These are phyloP conservation scores for Penicillium sp. DNA, from an alignment of 2,329 filamentous ascomycete genomes.

Conservation along the genomic window DNA sequence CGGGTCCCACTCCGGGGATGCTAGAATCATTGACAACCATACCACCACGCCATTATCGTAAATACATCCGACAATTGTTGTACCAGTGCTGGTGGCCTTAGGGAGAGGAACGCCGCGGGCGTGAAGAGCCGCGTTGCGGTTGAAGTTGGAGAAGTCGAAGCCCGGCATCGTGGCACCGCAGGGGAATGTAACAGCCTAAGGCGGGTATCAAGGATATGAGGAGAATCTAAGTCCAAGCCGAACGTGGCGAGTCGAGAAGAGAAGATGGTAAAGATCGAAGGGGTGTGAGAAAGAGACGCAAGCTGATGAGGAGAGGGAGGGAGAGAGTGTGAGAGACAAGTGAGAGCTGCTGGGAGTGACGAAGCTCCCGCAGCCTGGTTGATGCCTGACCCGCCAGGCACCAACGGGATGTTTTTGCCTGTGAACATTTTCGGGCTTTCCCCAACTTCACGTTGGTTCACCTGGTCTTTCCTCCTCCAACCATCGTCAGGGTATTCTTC, in stretches of 20 bases:
- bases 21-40: constrained; percentile 41
- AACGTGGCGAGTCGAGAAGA: background rate
- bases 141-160: constrained; percentile 99
- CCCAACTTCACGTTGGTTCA: constrained; percentile 12
- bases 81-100: constrained; percentile 98
- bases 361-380: constrained; percentile 47
- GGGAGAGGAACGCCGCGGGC: constrained; percentile 91
- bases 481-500: constrained; percentile 3
- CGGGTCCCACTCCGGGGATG: background rate
- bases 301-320: constrained; percentile 7
- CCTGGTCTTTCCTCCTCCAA: constrained; percentile 6
- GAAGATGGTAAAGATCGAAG: constrained; percentile 37
- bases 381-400: constrained; percentile 31
- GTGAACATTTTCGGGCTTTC: constrained; percentile 23
- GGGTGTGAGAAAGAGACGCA: constrained; percentile 30
- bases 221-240: background rate
- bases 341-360: constrained; percentile 44
- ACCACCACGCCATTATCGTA: constrained; percentile 96
- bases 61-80: constrained; percentile 97
- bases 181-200: constrained; percentile 32
- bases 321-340: constrained; percentile 16
- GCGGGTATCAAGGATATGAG: constrained; percentile 27
- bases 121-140: constrained; percentile 95
- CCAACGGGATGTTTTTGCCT: constrained; percentile 27
- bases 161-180: constrained; percentile 73